A percentile compares a stretch with the other conserved stretches of the same genome.
phyloP scores from a whole-genome alignment of 1,284 basidiomycete genomes.

The Ceratobasidium sp. region DNA sequence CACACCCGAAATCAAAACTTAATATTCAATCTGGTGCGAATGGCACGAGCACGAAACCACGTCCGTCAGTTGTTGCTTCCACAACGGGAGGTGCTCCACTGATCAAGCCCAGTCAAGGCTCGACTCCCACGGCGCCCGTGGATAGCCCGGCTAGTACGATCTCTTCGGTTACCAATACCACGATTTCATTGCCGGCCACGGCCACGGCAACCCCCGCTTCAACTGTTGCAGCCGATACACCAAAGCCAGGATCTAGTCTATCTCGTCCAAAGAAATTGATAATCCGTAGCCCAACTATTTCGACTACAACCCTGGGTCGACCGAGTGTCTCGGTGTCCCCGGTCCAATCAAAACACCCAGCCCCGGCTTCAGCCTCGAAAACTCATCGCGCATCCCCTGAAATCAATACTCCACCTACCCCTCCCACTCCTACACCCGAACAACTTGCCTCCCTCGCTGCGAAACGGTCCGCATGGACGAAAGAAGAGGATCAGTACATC shows the following conservation, averaged over 20 bases:
- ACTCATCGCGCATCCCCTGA: no score
- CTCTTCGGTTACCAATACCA: no score
- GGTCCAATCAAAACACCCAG: not conserved
- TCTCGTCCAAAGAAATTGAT: not conserved
- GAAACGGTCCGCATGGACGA: not conserved
- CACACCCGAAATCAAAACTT: not conserved
- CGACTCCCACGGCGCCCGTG: slow-evolving; percentile 4
- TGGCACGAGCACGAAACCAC: not conserved
- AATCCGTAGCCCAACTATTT: not conserved
- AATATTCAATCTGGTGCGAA: not conserved
- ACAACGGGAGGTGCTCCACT: not conserved
- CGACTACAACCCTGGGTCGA: not conserved
- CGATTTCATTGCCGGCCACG: not conserved
- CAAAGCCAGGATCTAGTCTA: not conserved
- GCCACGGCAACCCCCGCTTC: not conserved
- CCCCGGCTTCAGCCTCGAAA: no score
- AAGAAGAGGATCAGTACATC: slow-evolving; percentile 36
- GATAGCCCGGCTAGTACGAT: no score
- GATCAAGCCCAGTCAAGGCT: not conserved
- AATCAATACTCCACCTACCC: not conserved
- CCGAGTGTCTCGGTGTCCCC: not conserved
- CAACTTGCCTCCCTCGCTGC: not conserved
- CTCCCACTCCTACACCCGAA: slow-evolving; percentile 12
- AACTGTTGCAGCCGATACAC: not conserved
- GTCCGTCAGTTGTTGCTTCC: not conserved